Evolutionary conservation across 306 rosid genomes (phyloP).

Genomic region (Dalbergia cultrata): DNA sequence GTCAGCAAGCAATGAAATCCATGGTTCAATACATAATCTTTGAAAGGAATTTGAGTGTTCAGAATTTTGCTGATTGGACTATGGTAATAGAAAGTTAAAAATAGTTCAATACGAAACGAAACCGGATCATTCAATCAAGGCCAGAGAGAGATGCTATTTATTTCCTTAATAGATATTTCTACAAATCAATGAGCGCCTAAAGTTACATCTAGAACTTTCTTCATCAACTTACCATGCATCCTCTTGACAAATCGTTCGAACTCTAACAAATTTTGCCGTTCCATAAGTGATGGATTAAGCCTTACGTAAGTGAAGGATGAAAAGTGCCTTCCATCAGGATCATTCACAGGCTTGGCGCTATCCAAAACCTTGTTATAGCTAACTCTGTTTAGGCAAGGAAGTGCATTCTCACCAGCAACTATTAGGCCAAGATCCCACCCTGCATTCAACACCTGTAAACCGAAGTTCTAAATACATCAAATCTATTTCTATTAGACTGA

Average conservation of each 20-base stretch:
- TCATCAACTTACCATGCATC: slow-evolving; percentile 83
- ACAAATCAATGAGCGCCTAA: not conserved
- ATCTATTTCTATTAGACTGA: slow-evolving; percentile 13
- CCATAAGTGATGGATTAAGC: slow-evolving; percentile 84
- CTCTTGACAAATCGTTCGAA: slow-evolving; percentile 90
- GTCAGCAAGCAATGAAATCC: not conserved
- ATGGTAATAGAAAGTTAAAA: not conserved
- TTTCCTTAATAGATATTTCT: slow-evolving; percentile 6
- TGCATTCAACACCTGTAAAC: slow-evolving; percentile 78
- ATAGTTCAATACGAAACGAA: slow-evolving; percentile 6
- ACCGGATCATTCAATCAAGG: slow-evolving; percentile 8
- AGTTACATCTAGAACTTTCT: slow-evolving; percentile 4
- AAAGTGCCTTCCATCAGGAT: slow-evolving; percentile 90
- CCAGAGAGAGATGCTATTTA: slow-evolving; percentile 6
- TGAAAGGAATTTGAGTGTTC: slow-evolving; percentile 6
- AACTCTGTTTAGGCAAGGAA: slow-evolving; percentile 74
- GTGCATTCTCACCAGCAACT: slow-evolving; percentile 76
- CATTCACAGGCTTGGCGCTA: slow-evolving; percentile 77
- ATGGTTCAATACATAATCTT: not conserved
- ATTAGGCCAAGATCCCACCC: slow-evolving; percentile 85
- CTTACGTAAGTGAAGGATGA: slow-evolving; percentile 84
- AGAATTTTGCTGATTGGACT: slow-evolving; percentile 21
- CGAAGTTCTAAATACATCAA: slow-evolving; percentile 18
- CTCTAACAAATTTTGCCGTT: slow-evolving; percentile 78
- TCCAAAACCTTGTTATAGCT: slow-evolving; percentile 85